Evolutionary conservation across 306 rosid species (phyloP).

Genomic region (Vigna unguiculata): DNA sequence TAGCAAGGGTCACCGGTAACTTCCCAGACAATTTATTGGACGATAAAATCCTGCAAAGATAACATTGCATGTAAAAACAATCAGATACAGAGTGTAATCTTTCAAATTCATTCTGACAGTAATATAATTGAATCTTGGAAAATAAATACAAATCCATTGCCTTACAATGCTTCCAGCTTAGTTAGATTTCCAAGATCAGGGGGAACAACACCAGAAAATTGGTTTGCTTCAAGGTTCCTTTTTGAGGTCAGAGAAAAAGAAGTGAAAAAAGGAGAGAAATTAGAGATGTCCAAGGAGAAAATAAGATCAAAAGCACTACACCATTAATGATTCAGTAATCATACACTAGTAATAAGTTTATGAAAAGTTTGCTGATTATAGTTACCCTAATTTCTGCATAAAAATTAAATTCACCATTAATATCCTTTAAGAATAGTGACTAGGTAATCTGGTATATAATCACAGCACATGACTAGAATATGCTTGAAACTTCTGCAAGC

Average conservation of each 20-base stretch:
- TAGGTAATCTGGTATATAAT: conserved; percentile 12
- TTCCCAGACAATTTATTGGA: conserved; percentile 79
- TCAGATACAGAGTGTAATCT: conserved; percentile 29
- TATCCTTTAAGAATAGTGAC: not conserved
- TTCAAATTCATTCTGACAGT: conserved; percentile 16
- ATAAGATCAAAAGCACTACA: conserved; percentile 24
- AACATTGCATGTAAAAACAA: conserved; percentile 34
- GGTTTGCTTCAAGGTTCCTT: conserved; percentile 85
- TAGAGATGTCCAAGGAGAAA: conserved; percentile 28
- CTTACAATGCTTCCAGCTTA: conserved; percentile 71
- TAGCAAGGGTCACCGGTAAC: conserved; percentile 64
- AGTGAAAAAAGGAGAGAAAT: not conserved
- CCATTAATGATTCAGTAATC: too few relatives aligned
- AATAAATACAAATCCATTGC: conserved; percentile 36
- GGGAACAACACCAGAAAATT: conserved; percentile 74
- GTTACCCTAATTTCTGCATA: too few relatives aligned
- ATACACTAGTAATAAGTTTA: too few relatives aligned
- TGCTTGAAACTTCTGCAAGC: not conserved
- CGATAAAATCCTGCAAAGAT: conserved; percentile 65
- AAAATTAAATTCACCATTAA: not conserved
- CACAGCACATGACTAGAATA: conserved; percentile 16
- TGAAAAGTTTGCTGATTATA: too few relatives aligned
- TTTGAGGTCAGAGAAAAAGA: conserved; percentile 17
- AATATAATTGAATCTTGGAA: conserved; percentile 28
- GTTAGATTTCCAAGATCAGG: conserved; percentile 69